Base-by-base conservation (phyloP, 2,329 filamentous ascomycete genomes). In the Cucurbitaria berberidis region DNA sequence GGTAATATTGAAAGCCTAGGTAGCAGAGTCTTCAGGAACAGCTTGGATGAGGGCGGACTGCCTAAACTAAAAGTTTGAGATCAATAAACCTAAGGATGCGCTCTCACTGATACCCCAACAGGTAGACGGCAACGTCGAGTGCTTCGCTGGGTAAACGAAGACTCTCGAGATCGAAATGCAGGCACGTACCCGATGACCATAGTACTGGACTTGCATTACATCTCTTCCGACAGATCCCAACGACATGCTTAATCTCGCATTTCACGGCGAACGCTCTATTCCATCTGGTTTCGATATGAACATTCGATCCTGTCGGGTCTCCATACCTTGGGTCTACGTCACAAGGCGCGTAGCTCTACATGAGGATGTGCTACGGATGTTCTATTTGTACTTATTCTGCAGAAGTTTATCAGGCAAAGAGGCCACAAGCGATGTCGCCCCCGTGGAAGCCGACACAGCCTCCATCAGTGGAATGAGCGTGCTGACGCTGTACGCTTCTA, bases 121-220 rank as follows among this genome's bases (percentile, higher is more conserved):
- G 15, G n/a, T n/a, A 7, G 24, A 22, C 9, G 11, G 40, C 40
- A 29, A 42, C 6, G 39, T n/a, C 21, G 21, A 39, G 36, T 22
- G 21, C 10, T 15, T 15, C 18, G n/a, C 11, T 6, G 19, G 7
- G 24, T 10, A 18, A 42, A 42, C 13, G 21, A 18, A 1, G 22
- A 41, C 22, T 18, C 50, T 53, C 35, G 54, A 55, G 53, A 53
- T 51, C 51, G 44, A 51, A 34, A 29, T 18, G 39, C 16, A 55
- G 53, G 59, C 57, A 60, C 48, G 48, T 45, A 43, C 21, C 60
- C 62, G 43, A 21, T 34, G 29, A 55, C 64, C 64, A 53, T 55
- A 32, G 46, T 57, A 26, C 45, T 53, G 64, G 64, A 45, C 48
- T 48, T 52, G 38, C 24, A 40, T 42, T 62, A 59, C 55, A 60